Percentiles rank a stretch among this genome's conserved stretches.
Conservation (phyloP, 768 basidiomycete genomes). For the Crepidotus variabilis region DNA sequence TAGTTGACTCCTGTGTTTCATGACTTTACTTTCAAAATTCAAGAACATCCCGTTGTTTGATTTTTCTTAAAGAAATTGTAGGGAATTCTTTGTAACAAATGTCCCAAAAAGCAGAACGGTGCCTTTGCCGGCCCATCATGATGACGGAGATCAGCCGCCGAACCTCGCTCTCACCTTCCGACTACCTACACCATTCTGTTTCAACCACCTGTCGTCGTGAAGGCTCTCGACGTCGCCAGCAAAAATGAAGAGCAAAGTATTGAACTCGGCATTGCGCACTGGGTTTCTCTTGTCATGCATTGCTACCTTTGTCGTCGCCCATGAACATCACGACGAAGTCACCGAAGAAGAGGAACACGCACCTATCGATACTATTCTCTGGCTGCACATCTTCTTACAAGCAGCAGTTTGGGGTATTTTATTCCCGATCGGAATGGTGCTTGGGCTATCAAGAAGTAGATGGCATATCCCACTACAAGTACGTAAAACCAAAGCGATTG, state of each 20-base stretch:
- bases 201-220: too few species aligned
- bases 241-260: not conserved
- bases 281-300: conserved; percentile 1
- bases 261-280: not conserved
- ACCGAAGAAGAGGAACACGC: conserved; percentile 59
- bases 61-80: too few species aligned
- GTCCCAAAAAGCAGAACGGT: too few species aligned
- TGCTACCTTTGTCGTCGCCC: conserved; percentile 38
- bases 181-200: too few species aligned
- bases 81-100: too few species aligned
- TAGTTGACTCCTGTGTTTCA: too few species aligned
- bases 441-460: conserved; percentile 71
- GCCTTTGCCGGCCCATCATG: too few species aligned
- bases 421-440: conserved; percentile 82
- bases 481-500: conserved; percentile 10
- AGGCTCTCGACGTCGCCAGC: not conserved
- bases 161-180: too few species aligned
- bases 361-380: conserved; percentile 74
- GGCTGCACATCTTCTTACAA: conserved; percentile 82
- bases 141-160: too few species aligned
- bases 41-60: too few species aligned
- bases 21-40: too few species aligned
- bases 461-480: conserved; percentile 93
- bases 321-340: conserved; percentile 58
- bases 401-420: conserved; percentile 78